These are phyloP conservation scores for Xylaria grammica DNA, from an alignment of 495 filamentous ascomycete genomes.

Conservation along the genomic window DNA sequence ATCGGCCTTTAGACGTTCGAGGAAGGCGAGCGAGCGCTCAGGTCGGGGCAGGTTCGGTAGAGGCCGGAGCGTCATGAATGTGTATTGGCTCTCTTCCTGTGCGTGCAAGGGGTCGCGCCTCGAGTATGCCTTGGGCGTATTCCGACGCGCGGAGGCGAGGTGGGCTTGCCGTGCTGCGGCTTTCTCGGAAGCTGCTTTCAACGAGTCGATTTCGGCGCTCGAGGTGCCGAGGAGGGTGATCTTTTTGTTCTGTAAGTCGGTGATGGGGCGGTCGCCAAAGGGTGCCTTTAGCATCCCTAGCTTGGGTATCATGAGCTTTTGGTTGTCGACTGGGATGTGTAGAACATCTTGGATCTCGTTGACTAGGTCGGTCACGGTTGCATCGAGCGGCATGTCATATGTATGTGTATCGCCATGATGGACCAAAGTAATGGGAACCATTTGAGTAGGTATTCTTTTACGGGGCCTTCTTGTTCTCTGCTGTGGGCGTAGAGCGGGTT, in stretches of 20 bases:
- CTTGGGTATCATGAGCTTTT: conserved; percentile 76
- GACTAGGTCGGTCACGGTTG: conserved; percentile 68
- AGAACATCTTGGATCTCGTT: conserved; percentile 57
- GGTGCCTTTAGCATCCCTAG: conserved; percentile 70
- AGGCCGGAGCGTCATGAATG: conserved; percentile 78
- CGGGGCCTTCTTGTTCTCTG: not conserved
- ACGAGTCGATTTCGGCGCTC: conserved; percentile 53
- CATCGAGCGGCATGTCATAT: conserved; percentile 47
- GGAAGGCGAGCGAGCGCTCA: conserved; percentile 67
- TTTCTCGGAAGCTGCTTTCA: conserved; percentile 47
- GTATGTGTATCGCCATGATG: conserved; percentile 60
- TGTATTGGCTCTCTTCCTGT: conserved; percentile 68
- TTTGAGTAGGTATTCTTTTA: not conserved
- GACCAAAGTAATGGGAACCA: conserved; percentile 55
- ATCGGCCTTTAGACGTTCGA: conserved; percentile 78
- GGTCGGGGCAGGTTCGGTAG: conserved; percentile 81
- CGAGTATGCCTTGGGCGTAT: conserved; percentile 31
- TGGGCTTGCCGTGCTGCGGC: conserved; percentile 45
- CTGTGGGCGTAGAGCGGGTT: not conserved
- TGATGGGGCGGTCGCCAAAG: conserved; percentile 45
- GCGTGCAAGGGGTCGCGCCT: conserved; percentile 31
- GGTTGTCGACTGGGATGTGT: conserved; percentile 68
- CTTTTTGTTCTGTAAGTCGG: conserved; percentile 59
- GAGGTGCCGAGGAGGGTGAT: conserved; percentile 69
- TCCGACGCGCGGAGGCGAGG: conserved; percentile 45